Evolutionary conservation across 495 filamentous ascomycete genomes (phyloP).

Genomic region (Letharia columbiana): DNA sequence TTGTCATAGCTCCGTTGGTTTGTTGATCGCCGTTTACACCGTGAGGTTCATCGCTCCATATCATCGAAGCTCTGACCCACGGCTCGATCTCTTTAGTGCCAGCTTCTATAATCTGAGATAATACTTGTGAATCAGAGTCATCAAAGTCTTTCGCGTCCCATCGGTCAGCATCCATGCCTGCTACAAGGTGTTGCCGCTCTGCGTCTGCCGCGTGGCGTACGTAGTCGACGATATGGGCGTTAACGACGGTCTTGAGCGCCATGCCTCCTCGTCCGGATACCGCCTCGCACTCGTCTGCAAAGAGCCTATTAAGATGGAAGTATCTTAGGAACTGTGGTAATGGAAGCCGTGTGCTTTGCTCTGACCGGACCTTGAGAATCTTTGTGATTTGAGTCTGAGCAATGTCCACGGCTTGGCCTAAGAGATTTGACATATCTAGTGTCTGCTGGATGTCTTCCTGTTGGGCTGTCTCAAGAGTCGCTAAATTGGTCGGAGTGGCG

Average conservation of each 20-base stretch:
- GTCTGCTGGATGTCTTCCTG: constrained; percentile 80
- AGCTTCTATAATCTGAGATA: constrained; percentile 61
- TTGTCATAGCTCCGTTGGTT: constrained; percentile 33
- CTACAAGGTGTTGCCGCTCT: constrained; percentile 69
- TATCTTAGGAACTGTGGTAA: constrained; percentile 79
- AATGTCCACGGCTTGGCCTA: constrained; percentile 87
- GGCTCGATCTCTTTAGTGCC: constrained; percentile 70
- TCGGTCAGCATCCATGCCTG: constrained; percentile 78
- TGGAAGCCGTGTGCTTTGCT: constrained; percentile 66
- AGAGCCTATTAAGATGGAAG: constrained; percentile 86
- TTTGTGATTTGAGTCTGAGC: constrained; percentile 89
- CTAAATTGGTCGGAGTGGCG: constrained; percentile 30
- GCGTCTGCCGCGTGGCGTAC: constrained; percentile 64
- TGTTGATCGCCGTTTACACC: constrained; percentile 25
- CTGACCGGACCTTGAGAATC: constrained; percentile 81
- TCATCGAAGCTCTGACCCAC: constrained; percentile 62
- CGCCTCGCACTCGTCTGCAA: constrained; percentile 94
- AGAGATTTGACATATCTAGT: constrained; percentile 86
- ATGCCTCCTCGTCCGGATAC: constrained; percentile 83
- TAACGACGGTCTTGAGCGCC: constrained; percentile 77
- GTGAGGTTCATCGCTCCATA: constrained; percentile 49
- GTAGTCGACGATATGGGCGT: constrained; percentile 86
- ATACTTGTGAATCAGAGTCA: constrained; percentile 51
- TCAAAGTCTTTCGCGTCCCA: constrained; percentile 87
- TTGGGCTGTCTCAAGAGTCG: constrained; percentile 24